Percentiles rank a stretch among this genome's conserved stretches.
Evolutionary conservation across 345 rosid species (phyloP).

Genomic region (Populus nigra): DNA sequence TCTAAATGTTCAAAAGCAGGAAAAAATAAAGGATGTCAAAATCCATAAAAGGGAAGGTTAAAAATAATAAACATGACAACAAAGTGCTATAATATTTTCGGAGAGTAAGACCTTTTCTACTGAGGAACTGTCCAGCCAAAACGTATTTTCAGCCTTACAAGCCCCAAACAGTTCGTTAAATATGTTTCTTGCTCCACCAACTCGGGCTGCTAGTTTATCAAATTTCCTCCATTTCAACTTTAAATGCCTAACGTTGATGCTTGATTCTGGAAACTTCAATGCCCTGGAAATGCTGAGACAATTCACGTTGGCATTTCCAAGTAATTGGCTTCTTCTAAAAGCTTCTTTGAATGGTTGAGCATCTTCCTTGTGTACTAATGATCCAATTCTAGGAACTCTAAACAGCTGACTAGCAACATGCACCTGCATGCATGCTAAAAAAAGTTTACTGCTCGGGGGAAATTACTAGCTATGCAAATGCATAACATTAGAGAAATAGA

Average conservation of each 20-base stretch:
- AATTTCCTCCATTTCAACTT: conserved; percentile 80
- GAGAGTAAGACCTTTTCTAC: conserved; percentile 64
- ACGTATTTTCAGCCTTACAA: conserved; percentile 56
- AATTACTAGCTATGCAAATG: conserved; percentile 15
- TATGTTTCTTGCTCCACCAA: conserved; percentile 78
- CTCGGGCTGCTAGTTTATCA: conserved; percentile 48
- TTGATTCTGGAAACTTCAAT: conserved; percentile 32
- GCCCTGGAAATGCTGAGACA: conserved; percentile 31
- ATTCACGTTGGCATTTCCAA: conserved; percentile 23
- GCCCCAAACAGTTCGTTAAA: conserved; percentile 62
- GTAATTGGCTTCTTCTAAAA: conserved; percentile 24
- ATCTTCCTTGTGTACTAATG: conserved; percentile 28
- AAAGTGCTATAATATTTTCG: neutral
- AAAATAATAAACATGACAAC: neutral
- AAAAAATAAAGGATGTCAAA: conserved; percentile 10
- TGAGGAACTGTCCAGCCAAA: conserved; percentile 98
- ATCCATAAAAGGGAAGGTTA: neutral
- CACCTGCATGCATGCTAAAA: conserved; percentile 80
- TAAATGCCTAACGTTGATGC: conserved; percentile 36
- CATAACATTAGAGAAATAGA: conserved; percentile 9
- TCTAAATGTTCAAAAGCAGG: conserved; percentile 39
- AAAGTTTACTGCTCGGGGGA: conserved; percentile 60
- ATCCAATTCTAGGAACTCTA: conserved; percentile 38
- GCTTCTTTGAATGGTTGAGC: conserved; percentile 29
- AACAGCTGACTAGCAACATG: conserved; percentile 40